Conservation (phyloP, 495 filamentous ascomycete species). For the Penicillium angulare region DNA sequence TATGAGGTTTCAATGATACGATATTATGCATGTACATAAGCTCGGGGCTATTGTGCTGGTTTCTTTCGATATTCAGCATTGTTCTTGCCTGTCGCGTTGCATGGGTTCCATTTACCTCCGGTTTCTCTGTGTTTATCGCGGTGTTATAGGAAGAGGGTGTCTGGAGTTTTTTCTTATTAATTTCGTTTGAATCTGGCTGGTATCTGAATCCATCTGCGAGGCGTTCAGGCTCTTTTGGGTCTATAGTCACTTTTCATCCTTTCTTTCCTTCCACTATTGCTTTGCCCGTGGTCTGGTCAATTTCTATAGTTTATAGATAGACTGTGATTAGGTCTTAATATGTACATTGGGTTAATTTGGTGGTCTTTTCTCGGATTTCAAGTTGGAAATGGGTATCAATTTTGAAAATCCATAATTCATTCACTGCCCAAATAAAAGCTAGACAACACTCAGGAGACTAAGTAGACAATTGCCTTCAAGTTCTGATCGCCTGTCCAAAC, state of each 20-base stretch:
- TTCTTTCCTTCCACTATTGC: constrained; percentile 13
- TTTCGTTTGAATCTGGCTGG: constrained; percentile 7
- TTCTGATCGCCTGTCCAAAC: too few species aligned
- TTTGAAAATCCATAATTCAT: too few species aligned
- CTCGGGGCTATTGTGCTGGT: constrained; percentile 24
- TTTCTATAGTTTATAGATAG: constrained; percentile 15
- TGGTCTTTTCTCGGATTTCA: too few species aligned
- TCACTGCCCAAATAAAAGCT: too few species aligned
- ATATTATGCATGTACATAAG: constrained; percentile 36
- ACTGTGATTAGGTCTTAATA: constrained; percentile 9
- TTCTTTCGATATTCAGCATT: constrained; percentile 28
- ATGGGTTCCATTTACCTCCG: constrained; percentile 11
- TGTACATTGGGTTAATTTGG: constrained; percentile 15
- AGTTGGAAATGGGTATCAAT: too few species aligned
- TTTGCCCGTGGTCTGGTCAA: constrained; percentile 1
- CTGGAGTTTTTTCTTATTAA: constrained; percentile 13
- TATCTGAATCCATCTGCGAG: constrained; percentile 22
- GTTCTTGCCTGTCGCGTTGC: constrained; percentile 24
- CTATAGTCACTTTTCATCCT: neutral
- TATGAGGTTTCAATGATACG: constrained; percentile 16
- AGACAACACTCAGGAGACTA: too few species aligned
- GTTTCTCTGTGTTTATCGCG: constrained; percentile 15
- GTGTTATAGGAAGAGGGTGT: constrained; percentile 16
- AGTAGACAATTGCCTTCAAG: too few species aligned
- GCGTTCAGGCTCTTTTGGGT: constrained; percentile 19